Percentiles rank a stretch among this genome's conserved stretches.
Evolutionary conservation across 2,329 filamentous ascomycete genomes (phyloP).

Genomic region (Leptographium lundbergii): DNA sequence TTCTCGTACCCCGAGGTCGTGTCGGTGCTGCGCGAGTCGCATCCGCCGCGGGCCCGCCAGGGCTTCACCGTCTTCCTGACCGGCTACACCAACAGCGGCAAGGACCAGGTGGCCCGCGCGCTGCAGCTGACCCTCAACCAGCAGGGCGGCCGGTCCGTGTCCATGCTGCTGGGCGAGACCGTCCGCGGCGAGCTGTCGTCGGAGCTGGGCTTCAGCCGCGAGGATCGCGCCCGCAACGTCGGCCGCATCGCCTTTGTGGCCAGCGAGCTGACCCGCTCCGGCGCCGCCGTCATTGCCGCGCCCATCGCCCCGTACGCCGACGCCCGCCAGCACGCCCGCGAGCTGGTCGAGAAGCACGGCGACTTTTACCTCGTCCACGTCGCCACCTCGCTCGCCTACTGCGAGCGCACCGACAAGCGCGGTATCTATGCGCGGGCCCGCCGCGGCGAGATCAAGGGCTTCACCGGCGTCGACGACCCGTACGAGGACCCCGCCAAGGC

Average conservation of each 20-base stretch:
- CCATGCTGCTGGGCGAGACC: conserved; percentile 88
- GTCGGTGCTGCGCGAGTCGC: conserved; percentile 87
- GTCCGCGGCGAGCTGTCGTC: conserved; percentile 86
- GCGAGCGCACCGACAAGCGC: conserved; percentile 87
- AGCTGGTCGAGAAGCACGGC: conserved; percentile 77
- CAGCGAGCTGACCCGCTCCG: conserved; percentile 82
- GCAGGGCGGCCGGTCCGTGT: conserved; percentile 89
- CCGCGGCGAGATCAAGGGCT: conserved; percentile 86
- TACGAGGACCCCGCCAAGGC: conserved; percentile 78
- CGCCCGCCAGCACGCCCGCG: conserved; percentile 63
- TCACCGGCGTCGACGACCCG: conserved; percentile 95
- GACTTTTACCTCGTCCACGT: conserved; percentile 95
- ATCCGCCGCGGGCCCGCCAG: conserved; percentile 80
- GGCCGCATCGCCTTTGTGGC: conserved; percentile 93
- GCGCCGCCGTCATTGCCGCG: conserved; percentile 88
- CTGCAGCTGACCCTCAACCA: conserved; percentile 97
- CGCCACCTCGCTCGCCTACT: conserved; percentile 80
- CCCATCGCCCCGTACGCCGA: conserved; percentile 89
- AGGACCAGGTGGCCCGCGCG: conserved; percentile 90
- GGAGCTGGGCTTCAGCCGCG: conserved; percentile 86
- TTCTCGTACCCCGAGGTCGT: conserved; percentile 99
- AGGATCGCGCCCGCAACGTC: conserved; percentile 92
- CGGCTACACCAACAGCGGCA: conserved; percentile 91
- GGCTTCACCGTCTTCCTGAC: conserved; percentile 98
- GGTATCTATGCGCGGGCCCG: conserved; percentile 81